Evolutionary conservation across 1,284 basidiomycete species (phyloP).

Genomic region (Sanguinoderma infundibulare): DNA sequence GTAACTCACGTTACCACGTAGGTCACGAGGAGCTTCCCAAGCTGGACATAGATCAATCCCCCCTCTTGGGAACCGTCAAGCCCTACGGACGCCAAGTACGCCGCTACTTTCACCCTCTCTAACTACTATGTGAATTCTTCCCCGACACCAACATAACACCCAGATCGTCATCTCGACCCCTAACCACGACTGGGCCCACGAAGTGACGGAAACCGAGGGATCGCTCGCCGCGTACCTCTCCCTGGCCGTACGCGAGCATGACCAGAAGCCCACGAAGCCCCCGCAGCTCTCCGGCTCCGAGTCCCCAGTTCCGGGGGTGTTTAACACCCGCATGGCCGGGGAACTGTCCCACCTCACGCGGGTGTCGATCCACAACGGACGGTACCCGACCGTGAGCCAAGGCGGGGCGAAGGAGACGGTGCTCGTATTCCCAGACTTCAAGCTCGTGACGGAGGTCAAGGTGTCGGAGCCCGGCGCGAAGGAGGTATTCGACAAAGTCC

Average conservation of each 20-base stretch:
- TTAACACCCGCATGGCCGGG: conserved; percentile 39
- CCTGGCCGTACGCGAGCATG: conserved; percentile 1
- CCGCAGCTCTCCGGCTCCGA: conserved; percentile 26
- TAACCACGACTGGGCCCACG: conserved; percentile 83
- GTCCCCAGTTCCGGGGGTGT: conserved; percentile 54
- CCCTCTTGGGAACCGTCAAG: conserved; percentile 85
- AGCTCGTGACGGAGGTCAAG: conserved; percentile 73
- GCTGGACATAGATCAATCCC: conserved; percentile 78
- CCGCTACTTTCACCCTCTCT: not conserved
- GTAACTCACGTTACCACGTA: conserved; percentile 27
- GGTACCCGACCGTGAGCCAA: conserved; percentile 67
- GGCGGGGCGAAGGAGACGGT: conserved; percentile 71
- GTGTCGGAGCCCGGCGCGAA: conserved; percentile 68
- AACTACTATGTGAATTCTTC: too few species aligned
- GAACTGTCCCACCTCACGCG: conserved; percentile 47
- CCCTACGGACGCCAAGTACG: conserved; percentile 80
- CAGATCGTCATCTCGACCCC: conserved; percentile 89
- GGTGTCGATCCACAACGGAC: conserved; percentile 82
- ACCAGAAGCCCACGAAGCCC: conserved; percentile 12
- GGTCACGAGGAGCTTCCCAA: conserved; percentile 79
- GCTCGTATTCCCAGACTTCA: conserved; percentile 91
- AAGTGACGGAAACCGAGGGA: conserved; percentile 70
- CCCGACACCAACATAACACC: not conserved
- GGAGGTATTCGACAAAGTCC: conserved; percentile 64
- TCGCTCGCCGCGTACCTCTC: conserved; percentile 71